Base-by-base conservation (phyloP, 2,329 filamentous ascomycete genomes). In the Aspergillus ruber region DNA sequence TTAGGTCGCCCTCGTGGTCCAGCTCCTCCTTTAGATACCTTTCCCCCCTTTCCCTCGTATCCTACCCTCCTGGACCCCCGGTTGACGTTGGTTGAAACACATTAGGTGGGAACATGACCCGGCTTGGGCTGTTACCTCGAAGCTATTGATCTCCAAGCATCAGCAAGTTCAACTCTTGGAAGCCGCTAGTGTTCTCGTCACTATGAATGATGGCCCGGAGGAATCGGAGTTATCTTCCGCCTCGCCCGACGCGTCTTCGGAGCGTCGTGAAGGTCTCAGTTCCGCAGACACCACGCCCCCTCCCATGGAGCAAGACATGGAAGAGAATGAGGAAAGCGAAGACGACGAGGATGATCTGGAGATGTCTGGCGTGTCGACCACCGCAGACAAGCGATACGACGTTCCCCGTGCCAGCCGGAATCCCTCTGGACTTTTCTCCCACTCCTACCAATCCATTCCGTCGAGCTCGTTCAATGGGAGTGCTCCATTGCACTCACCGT, bases 71-170 rank as follows among this genome's bases (percentile, higher is more conserved):
- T 49, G 33, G 50, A 49, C 54, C 50, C 21, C 55, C 53, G 56
- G 55, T 68, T 75, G 72, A 74, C 71, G 59, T 67, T 69, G 53
- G 53, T 62, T 55, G 54, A 49, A 58, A 27, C 17, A 21, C 50
- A 44, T 53, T 82, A 98, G 91, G 80, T 98, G 93, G 93, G 93
- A 98, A 76, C 93, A 98, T 73, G 95, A 94, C 69, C 91, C 93
- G 58, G 89, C 95, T 75, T 98, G 93, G 93, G 88, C 90, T 45
- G 85, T 86, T 68, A 98, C 93, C 47, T 97, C 93, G 60, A 97
- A 97, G 74, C 79, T 97, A 66, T 84, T 97, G 67, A 97, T 98
- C 61, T 97, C 91, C 60, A 98, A 98, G 79, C 93, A 98, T 71
- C 93, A 98, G 73, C 93, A 98, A 75, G 93, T 98, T 45, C 93